Evolutionary conservation across 176 grass and related monocot genomes (phyloP).

Genomic region (Aegilops bicornis): DNA sequence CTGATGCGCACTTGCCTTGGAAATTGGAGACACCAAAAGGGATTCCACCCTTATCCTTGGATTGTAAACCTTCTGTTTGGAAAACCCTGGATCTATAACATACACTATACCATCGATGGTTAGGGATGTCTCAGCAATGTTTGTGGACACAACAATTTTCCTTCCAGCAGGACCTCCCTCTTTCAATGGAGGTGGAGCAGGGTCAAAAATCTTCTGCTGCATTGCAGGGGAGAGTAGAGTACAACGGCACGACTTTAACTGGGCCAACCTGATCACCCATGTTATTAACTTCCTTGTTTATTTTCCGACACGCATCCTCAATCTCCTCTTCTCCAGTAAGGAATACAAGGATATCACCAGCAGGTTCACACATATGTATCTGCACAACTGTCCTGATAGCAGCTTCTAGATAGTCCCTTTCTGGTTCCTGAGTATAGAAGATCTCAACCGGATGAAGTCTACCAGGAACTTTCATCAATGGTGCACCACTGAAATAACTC

Average conservation of each 20-base stretch:
- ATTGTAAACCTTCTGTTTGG: conserved; percentile 96
- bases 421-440: conserved; percentile 95
- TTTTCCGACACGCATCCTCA: conserved; percentile 96
- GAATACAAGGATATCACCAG: conserved; percentile 95
- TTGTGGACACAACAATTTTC: conserved; percentile 98
- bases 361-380: conserved; percentile 83
- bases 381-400: conserved; percentile 89
- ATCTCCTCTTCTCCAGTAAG: conserved; percentile 99
- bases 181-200: conserved; percentile 65
- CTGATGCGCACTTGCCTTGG: conserved; percentile 96
- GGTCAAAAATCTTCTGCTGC: conserved; percentile 98
- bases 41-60: conserved; percentile 88
- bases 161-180: conserved; percentile 87
- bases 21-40: conserved; percentile 93
- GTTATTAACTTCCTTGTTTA: conserved; percentile 90
- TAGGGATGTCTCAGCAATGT: conserved; percentile 95
- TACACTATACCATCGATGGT: conserved; percentile 97
- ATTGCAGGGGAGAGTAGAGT: conserved; percentile 83
- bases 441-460: conserved; percentile 96
- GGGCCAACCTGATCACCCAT: conserved; percentile 94
- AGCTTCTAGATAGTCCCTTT: conserved; percentile 96
- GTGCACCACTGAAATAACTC: conserved; percentile 75
- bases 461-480: conserved; percentile 89
- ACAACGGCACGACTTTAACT: conserved; percentile 84
- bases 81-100: conserved; percentile 98